Base-by-base conservation (phyloP, 306 rosid species). In the Sechiopsis laciniata region DNA sequence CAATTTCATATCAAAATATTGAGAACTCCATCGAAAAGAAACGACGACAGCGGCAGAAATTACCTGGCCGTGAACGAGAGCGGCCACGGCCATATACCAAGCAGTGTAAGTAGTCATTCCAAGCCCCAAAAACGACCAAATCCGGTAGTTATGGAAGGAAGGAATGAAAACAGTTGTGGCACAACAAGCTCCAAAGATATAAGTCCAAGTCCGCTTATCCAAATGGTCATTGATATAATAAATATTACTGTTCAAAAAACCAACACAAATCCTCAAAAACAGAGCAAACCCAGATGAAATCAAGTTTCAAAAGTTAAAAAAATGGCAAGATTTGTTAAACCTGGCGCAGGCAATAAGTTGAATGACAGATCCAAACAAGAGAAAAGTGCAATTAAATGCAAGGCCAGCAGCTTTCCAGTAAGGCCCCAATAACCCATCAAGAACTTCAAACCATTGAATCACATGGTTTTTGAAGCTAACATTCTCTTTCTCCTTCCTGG, bases 91-190 rank as follows among this genome's bases (percentile, higher is more conserved):
- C 29, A 95, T 0, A 45, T 95, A 95, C 99, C 99, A 95, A 45
- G 99, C 99, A 4, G 99, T 91, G 78, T 91, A 95, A 66, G 99
- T 91, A 71, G 99, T 95, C 99, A 95, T 95, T 75, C 95, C 99
- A 56, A 95, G 97, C 22, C 99, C 99, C 20, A 95, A 84, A 66
- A 95, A 95, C 5, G 99, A 95, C 99, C 99, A 95, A 68, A 95
- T 80, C 29, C 99, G 83, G 78, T 95, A 95, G 84, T 95, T 95
- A 56, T 95, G 99, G 71, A 91, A 95, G 21, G 99, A 95, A 9
- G 99, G 99, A 11, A 95, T 87, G 91, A 95, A 95, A 67, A 95
- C 99, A 10, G 97, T 85, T 4, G 99, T 95, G 56, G 99, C 99
- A 77, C 99, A 95, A 77, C 99, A 95, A 79, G 99, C 99, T 74